A percentile compares a stretch with the other conserved stretches of the same genome.
Evolutionary conservation across 2,329 filamentous ascomycete species (phyloP).

Genomic region (Fusarium denticulatum): DNA sequence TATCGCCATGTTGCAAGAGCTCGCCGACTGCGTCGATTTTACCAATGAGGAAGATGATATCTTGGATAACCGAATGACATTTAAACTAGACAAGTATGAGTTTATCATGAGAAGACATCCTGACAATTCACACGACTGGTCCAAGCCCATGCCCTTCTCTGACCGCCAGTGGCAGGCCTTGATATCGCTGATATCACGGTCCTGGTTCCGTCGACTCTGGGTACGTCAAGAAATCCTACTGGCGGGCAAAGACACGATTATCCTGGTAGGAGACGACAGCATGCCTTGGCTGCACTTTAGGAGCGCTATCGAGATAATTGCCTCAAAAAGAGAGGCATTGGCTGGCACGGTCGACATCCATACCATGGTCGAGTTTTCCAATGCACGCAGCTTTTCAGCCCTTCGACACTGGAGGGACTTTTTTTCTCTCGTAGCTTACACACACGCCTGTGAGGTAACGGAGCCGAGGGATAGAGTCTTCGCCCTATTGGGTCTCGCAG

Average conservation of each 20-base stretch:
- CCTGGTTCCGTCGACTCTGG: constrained; percentile 1
- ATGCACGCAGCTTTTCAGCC: neutral
- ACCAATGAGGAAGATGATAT: neutral
- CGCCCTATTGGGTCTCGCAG: neutral
- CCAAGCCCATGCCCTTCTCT: neutral
- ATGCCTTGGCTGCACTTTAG: neutral
- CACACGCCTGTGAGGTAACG: neutral
- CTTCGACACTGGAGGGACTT: neutral
- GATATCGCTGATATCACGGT: neutral
- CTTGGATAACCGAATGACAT: neutral
- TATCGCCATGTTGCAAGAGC: neutral
- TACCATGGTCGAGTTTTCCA: neutral
- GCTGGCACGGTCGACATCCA: neutral
- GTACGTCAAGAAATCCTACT: neutral
- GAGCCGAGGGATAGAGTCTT: neutral
- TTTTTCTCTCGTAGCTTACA: neutral
- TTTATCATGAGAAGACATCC: neutral
- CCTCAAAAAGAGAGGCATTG: neutral
- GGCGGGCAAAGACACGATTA: neutral
- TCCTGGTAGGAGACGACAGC: neutral
- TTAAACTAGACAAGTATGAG: neutral
- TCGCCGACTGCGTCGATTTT: constrained; percentile 1
- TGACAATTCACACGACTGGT: neutral
- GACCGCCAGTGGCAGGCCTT: neutral
- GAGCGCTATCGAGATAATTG: neutral